A percentile compares a stretch with the other conserved stretches of the same genome.
These are phyloP conservation scores for Citrus medica DNA, from an alignment of 345 rosid genomes.

Conservation along the genomic window DNA sequence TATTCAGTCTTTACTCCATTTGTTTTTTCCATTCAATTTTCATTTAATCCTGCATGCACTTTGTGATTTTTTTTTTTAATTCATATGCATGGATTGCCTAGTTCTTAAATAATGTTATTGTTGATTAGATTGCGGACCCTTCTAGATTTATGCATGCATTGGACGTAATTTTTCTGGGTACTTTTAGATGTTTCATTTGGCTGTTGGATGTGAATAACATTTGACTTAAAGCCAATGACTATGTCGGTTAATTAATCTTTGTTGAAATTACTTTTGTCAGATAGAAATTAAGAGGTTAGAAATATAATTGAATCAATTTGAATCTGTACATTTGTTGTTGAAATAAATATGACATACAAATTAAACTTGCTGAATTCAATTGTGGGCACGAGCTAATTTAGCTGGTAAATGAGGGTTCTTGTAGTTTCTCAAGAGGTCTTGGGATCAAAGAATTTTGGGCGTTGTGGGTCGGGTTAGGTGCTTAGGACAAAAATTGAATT, in stretches of 20 bases:
- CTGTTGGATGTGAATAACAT: background rate
- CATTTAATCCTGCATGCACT: background rate
- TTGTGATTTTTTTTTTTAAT: background rate
- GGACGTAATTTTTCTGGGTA: background rate
- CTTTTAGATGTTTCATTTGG: background rate
- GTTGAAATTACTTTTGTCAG: background rate
- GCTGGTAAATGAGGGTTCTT: background rate
- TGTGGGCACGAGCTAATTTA: background rate
- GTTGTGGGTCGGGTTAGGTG: background rate
- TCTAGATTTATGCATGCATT: background rate
- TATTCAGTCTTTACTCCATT: background rate
- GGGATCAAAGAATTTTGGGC: background rate
- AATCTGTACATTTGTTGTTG: background rate
- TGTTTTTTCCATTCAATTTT: background rate
- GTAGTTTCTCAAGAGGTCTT: too few species aligned
- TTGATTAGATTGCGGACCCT: background rate
- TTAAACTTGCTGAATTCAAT: background rate
- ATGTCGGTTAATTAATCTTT: background rate
- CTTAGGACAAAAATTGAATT: background rate
- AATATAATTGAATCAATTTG: background rate
- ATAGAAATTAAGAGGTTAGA: background rate
- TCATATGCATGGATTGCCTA: background rate
- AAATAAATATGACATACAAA: background rate
- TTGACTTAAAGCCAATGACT: background rate
- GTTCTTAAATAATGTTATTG: background rate